Conservation (phyloP, 768 basidiomycete genomes). For the Boletus reticuloceps region DNA sequence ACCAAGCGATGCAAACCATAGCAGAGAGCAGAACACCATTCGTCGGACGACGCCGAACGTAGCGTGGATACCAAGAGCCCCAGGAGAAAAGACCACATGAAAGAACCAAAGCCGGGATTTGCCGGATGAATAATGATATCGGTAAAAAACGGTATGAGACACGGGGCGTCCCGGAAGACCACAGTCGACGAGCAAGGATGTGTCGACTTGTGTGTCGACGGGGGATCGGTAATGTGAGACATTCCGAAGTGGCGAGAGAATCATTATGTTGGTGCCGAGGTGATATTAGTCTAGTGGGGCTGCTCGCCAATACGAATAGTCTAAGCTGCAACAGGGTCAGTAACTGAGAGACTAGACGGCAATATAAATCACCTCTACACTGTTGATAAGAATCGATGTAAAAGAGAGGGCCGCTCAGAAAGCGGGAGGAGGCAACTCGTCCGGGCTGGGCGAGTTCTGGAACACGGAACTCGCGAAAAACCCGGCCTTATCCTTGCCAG, state of each 20-base stretch:
- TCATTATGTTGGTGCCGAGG: conserved; percentile 29
- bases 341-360: background rate
- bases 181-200: conserved; percentile 5
- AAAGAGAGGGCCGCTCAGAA: conserved; percentile 45
- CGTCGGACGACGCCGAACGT: conserved; percentile 19
- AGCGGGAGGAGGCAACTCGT: conserved; percentile 70
- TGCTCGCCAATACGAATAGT: conserved; percentile 37
- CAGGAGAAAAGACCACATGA: conserved; percentile 27
- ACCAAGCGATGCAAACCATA: conserved; percentile 29
- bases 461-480: conserved; percentile 81
- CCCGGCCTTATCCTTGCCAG: conserved; percentile 36
- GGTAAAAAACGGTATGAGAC: conserved; percentile 28
- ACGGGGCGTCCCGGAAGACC: conserved; percentile 21
- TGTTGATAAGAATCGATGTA: conserved; percentile 23
- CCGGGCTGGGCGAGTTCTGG: conserved; percentile 86
- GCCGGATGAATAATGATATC: conserved; percentile 47
- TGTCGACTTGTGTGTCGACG: conserved; percentile 4
- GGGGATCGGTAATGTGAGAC: conserved; percentile 21
- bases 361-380: conserved; percentile 39
- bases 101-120: conserved; percentile 30
- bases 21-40: conserved; percentile 30
- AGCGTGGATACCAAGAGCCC: conserved; percentile 27
- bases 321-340: conserved; percentile 28
- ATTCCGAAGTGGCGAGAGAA: conserved; percentile 25
- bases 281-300: conserved; percentile 38